These are phyloP conservation scores for Penicillium lagena DNA, from an alignment of 495 filamentous ascomycete genomes.

Conservation along the genomic window DNA sequence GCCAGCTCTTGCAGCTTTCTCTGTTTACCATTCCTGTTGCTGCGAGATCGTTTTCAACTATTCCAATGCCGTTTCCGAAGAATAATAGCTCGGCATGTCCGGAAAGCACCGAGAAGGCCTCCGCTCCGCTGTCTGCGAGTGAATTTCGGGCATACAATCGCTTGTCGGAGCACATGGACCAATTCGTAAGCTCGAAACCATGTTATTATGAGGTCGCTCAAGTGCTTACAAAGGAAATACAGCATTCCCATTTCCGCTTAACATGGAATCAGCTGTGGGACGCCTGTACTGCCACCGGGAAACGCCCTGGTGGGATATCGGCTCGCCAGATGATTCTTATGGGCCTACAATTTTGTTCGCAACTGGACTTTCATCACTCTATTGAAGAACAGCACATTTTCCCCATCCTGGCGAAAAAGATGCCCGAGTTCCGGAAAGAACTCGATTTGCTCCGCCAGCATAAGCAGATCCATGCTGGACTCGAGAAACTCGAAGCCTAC, in stretches of 20 bases:
- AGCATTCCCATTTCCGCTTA: conserved; percentile 73
- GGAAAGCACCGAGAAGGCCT: neutral
- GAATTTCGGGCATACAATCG: conserved; percentile 65
- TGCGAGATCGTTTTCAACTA: neutral
- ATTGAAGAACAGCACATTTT: conserved; percentile 85
- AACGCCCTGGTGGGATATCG: conserved; percentile 50
- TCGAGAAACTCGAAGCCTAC: conserved; percentile 69
- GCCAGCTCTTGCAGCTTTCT: neutral
- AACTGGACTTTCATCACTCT: conserved; percentile 69
- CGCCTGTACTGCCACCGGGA: conserved; percentile 49
- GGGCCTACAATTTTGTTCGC: conserved; percentile 58
- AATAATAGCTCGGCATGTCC: neutral
- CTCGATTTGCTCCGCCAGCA: conserved; percentile 73
- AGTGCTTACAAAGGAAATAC: conserved; percentile 3
- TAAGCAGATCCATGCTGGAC: conserved; percentile 69
- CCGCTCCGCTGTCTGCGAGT: conserved; percentile 40
- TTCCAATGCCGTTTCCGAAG: conserved; percentile 4
- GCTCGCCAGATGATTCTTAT: conserved; percentile 58
- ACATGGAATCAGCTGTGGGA: conserved; percentile 64
- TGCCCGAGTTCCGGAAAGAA: conserved; percentile 71
- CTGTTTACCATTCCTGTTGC: too few relatives aligned
- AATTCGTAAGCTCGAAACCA: conserved; percentile 44
- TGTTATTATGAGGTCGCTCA: neutral
- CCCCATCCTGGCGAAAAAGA: conserved; percentile 66
- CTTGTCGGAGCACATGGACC: conserved; percentile 72